These are phyloP conservation scores for Eremochloa ophiuroides DNA, from an alignment of 176 grass and related monocot genomes.

Conservation along the genomic window DNA sequence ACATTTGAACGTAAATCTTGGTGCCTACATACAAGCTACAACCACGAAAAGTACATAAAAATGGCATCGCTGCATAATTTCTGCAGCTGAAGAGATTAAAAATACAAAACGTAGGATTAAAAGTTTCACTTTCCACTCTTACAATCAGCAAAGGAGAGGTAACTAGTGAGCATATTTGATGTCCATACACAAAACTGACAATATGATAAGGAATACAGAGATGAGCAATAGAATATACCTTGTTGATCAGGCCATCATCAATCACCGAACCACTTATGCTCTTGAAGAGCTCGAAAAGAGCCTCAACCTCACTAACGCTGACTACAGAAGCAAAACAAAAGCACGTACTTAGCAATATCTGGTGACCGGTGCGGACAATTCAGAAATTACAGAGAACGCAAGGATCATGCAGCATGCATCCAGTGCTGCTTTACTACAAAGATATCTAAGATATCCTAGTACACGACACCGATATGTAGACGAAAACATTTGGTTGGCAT, in stretches of 20 bases:
- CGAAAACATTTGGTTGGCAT: neutral
- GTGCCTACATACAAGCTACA: conserved; percentile 14
- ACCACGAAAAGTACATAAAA: neutral
- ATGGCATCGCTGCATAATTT: neutral
- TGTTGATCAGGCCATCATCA: conserved; percentile 89
- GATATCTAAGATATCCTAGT: neutral
- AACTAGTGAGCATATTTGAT: neutral
- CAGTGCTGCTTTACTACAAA: neutral
- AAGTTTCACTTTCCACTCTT: neutral
- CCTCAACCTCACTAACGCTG: conserved; percentile 90
- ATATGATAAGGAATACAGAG: neutral
- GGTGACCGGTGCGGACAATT: neutral
- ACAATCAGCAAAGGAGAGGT: neutral
- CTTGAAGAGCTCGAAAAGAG: conserved; percentile 92
- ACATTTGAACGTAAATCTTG: neutral
- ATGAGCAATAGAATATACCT: conserved; percentile 43
- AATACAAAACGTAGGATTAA: neutral
- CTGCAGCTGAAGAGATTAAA: neutral
- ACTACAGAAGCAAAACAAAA: conserved; percentile 36
- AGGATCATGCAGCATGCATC: neutral
- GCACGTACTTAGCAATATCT: neutral
- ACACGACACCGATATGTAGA: neutral
- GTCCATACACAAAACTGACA: neutral
- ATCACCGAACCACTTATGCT: conserved; percentile 90
- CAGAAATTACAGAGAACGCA: neutral